These are phyloP conservation scores for Leptodontidium sp. DNA, from an alignment of 2,329 filamentous ascomycete species.

Conservation along the genomic window DNA sequence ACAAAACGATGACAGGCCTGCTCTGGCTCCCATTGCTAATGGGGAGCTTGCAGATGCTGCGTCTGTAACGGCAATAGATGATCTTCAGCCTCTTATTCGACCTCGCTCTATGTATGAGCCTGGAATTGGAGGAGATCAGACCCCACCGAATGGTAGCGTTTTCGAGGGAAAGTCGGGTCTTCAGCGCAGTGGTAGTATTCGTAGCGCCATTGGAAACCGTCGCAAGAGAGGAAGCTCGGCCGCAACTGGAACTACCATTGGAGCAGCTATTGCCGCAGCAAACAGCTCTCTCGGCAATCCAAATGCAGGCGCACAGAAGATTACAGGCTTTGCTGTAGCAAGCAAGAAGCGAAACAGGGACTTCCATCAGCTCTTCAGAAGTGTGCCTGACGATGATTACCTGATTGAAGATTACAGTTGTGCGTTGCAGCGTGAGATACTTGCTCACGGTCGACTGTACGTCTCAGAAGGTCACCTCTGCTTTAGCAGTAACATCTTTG, in stretches of 20 bases:
- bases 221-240: slow-evolving; percentile 86
- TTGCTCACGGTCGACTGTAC: slow-evolving; percentile 92
- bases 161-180: slow-evolving; percentile 65
- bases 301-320: slow-evolving; percentile 68
- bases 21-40: slow-evolving; percentile 4
- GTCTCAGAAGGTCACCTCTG: slow-evolving; percentile 97
- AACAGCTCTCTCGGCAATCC: slow-evolving; percentile 74
- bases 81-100: slow-evolving; percentile 36
- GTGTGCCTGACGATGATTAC: slow-evolving; percentile 97
- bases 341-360: slow-evolving; percentile 96
- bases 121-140: slow-evolving; percentile 62
- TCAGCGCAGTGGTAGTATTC: slow-evolving; percentile 69
- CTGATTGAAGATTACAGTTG: slow-evolving; percentile 99
- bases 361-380: slow-evolving; percentile 93
- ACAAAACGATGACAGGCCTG: slow-evolving; percentile 38
- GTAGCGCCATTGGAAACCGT: slow-evolving; percentile 65
- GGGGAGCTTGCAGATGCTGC: slow-evolving; percentile 36
- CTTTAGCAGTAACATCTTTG: slow-evolving; percentile 98
- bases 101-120: slow-evolving; percentile 62
- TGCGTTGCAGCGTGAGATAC: slow-evolving; percentile 92
- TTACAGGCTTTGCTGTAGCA: slow-evolving; percentile 95
- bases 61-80: slow-evolving; percentile 38
- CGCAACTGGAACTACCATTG: slow-evolving; percentile 66
- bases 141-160: slow-evolving; percentile 71
- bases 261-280: slow-evolving; percentile 75